Conservation (phyloP, 208 protist species). For the Polymyxa betae region DNA sequence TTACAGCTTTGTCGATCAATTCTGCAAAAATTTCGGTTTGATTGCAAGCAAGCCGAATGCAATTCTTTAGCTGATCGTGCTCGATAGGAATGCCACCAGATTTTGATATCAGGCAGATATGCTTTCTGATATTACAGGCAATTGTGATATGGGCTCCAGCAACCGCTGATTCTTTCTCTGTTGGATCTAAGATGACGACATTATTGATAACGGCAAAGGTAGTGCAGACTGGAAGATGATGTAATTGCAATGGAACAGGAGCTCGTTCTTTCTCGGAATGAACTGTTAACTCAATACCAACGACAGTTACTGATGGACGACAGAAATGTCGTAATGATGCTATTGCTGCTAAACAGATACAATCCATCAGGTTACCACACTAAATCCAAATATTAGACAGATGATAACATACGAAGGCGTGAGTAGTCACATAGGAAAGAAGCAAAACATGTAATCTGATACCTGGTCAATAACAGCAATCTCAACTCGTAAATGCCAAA, state of each 20-base stretch:
- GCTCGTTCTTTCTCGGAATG: constrained; percentile 24
- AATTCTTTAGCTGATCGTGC: neutral
- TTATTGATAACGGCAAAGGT: constrained; percentile 47
- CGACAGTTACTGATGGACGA: constrained; percentile 32
- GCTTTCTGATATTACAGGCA: neutral
- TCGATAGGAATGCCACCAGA: neutral
- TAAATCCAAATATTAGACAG: neutral
- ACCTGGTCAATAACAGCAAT: constrained; percentile 35
- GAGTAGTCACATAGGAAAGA: no score
- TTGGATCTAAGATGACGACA: neutral
- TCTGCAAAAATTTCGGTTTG: neutral
- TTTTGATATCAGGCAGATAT: constrained; percentile 40
- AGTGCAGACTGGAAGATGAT: constrained; percentile 49
- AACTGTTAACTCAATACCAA: constrained; percentile 18
- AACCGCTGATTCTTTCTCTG: neutral
- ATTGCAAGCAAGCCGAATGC: constrained; percentile 2
- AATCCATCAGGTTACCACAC: constrained; percentile 40
- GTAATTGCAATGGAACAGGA: constrained; percentile 34
- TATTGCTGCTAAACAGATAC: neutral
- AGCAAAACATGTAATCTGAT: no score
- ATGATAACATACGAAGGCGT: no score
- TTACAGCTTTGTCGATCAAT: neutral
- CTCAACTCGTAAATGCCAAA: constrained; percentile 44
- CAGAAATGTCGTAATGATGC: constrained; percentile 43
- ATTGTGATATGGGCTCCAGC: neutral